phyloP scores from a whole-genome alignment of 257 asterid species.

The Gentiana macrophylla region DNA sequence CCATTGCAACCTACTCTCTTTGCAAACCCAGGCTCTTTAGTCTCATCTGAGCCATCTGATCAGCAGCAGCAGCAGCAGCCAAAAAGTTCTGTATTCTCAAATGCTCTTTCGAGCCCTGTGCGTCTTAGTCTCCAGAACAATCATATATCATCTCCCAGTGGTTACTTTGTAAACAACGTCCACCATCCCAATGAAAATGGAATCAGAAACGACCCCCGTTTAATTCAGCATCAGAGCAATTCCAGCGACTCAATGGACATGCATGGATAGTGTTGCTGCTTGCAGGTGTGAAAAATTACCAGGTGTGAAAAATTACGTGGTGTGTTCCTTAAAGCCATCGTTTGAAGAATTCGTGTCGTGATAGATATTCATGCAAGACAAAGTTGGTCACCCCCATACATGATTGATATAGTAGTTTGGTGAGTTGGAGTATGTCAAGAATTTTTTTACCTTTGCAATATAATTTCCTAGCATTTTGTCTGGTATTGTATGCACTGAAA shows the following conservation, averaged over 20 bases:
- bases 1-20: slow-evolving; percentile 21
- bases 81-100: slow-evolving; percentile 33
- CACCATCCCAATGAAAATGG: slow-evolving; percentile 18
- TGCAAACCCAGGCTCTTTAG: slow-evolving; percentile 18
- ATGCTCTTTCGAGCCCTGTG: slow-evolving; percentile 42
- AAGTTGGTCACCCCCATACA: slow-evolving; percentile 2
- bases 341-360: slow-evolving; percentile 11
- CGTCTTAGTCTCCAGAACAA: slow-evolving; percentile 35
- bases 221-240: slow-evolving; percentile 22
- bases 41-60: slow-evolving; percentile 26
- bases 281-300: slow-evolving; percentile 19
- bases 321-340: background rate
- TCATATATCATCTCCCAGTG: slow-evolving; percentile 25
- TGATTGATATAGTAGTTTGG: slow-evolving; percentile 10
- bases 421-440: slow-evolving; percentile 9
- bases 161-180: slow-evolving; percentile 16
- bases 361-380: slow-evolving; percentile 4
- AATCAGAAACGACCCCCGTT: slow-evolving; percentile 14
- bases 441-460: slow-evolving; percentile 1
- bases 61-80: slow-evolving; percentile 28
- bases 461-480: slow-evolving; percentile 7
- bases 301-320: slow-evolving; percentile 7
- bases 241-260: slow-evolving; percentile 36
- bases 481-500: background rate
- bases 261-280: slow-evolving; percentile 32